Percentiles rank a stretch among this genome's conserved stretches.
These are phyloP conservation scores for Penicillium ucsense DNA, from an alignment of 495 filamentous ascomycete genomes.

Conservation along the genomic window DNA sequence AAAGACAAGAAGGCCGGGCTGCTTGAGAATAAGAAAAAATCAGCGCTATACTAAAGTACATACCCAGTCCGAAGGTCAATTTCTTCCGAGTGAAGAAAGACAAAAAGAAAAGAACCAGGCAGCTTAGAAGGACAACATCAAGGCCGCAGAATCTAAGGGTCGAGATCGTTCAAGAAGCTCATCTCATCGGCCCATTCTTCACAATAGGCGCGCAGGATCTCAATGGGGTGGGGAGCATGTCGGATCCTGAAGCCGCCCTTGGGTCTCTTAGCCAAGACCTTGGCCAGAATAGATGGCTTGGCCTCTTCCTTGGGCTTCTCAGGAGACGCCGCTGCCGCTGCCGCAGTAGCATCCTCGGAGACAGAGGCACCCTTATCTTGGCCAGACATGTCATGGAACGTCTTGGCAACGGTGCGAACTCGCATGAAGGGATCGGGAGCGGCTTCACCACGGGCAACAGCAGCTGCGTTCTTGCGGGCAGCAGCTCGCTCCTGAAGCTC, in stretches of 20 bases:
- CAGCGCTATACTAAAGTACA: no score
- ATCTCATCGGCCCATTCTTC: no score
- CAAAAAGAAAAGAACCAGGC: no score
- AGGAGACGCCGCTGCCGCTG: no score
- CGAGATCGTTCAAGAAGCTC: no score
- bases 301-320: conserved; percentile 4
- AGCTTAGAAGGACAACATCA: no score
- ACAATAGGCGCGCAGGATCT: no score
- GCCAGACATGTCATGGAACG: conserved; percentile 47
- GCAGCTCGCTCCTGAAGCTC: conserved; percentile 67
- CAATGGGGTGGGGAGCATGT: conserved; percentile 15
- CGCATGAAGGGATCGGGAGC: conserved; percentile 48
- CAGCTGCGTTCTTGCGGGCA: conserved; percentile 47
- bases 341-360: conserved; percentile 5
- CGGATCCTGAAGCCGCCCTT: conserved; percentile 56
- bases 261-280: conserved; percentile 40
- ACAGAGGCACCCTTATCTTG: conserved; percentile 14
- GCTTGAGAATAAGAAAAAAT: no score
- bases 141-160: no score
- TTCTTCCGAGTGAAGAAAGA: no score
- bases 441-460: conserved; percentile 44
- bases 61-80: no score
- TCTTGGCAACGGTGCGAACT: conserved; percentile 51
- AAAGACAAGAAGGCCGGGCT: no score
- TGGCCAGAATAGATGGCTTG: conserved; percentile 15